Conservation (phyloP, 208 protist genomes). For the Trichomonas gallinae region DNA sequence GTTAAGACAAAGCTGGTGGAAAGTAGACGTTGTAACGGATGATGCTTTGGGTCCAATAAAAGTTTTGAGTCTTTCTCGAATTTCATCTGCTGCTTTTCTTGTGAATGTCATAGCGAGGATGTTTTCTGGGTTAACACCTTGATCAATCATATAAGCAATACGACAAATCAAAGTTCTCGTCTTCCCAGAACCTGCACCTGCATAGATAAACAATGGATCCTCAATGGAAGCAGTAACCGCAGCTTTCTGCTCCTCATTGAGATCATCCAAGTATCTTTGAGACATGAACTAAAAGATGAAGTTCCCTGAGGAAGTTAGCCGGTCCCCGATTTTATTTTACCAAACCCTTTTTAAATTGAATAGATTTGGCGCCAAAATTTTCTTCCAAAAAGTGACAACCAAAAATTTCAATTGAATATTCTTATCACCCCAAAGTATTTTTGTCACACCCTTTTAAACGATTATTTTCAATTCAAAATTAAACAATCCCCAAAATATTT, state of each 20-base stretch:
- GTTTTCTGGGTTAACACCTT: slow-evolving; percentile 22
- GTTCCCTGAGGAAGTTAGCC: neutral
- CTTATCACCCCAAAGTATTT: no score
- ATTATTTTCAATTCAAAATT: no score
- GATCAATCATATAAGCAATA: slow-evolving; percentile 27
- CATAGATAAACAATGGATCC: slow-evolving; percentile 24
- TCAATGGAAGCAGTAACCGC: neutral
- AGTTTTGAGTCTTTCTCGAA: slow-evolving; percentile 21
- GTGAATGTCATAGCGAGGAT: slow-evolving; percentile 39
- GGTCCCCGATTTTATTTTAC: no score
- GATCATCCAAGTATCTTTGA: neutral
- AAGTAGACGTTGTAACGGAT: neutral
- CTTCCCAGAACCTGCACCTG: slow-evolving; percentile 32
- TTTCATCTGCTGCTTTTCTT: slow-evolving; percentile 35
- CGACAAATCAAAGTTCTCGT: slow-evolving; percentile 31
- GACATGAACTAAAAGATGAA: neutral
- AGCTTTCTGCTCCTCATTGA: neutral
- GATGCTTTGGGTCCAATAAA: slow-evolving; percentile 20
- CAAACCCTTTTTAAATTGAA: no score
- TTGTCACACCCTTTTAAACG: no score
- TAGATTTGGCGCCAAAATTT: no score
- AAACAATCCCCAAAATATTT: no score
- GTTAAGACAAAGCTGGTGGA: slow-evolving; percentile 31
- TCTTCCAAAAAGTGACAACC: no score
- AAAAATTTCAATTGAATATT: no score